Conservation (phyloP, 371 early-diverging fungal genomes). For the Mortierella sp. region DNA sequence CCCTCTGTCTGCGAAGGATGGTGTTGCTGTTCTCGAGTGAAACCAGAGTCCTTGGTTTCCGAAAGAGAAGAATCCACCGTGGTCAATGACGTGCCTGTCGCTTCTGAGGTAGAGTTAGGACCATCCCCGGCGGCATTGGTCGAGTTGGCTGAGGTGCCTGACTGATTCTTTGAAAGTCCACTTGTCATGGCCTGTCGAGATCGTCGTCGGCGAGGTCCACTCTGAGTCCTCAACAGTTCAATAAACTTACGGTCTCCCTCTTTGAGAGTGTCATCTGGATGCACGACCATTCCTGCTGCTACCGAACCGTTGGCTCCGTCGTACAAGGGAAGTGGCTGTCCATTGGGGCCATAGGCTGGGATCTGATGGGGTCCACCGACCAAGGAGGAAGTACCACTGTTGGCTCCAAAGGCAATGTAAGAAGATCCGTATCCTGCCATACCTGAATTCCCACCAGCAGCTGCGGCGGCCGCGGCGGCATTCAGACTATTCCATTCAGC, state of each 20-base stretch:
- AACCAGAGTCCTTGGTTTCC: too few relatives aligned
- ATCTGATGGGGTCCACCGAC: constrained; percentile 13
- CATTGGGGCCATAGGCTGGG: constrained; percentile 10
- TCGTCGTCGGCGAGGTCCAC: constrained; percentile 41
- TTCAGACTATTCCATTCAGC: constrained; percentile 35
- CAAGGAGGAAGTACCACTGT: constrained; percentile 8
- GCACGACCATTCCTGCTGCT: too few relatives aligned
- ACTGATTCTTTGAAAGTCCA: too few relatives aligned
- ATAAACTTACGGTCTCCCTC: constrained; percentile 27
- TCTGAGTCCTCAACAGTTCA: constrained; percentile 30
- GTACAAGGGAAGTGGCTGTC: neutral
- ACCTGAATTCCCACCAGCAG: neutral
- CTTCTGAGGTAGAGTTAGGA: too few relatives aligned
- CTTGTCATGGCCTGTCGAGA: constrained; percentile 33
- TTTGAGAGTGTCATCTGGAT: neutral
- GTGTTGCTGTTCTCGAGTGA: too few relatives aligned
- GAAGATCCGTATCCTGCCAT: neutral
- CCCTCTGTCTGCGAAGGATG: too few relatives aligned
- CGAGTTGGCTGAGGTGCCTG: neutral
- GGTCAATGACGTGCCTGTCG: too few relatives aligned
- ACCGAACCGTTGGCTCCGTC: neutral
- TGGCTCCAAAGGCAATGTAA: constrained; percentile 15
- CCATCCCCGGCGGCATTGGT: neutral
- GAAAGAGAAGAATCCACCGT: too few relatives aligned
- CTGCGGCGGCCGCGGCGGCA: neutral